A percentile compares a stretch with the other conserved stretches of the same genome.
phyloP scores from a whole-genome alignment of 148 eudicot genomes.

The Spergularia bocconei region DNA sequence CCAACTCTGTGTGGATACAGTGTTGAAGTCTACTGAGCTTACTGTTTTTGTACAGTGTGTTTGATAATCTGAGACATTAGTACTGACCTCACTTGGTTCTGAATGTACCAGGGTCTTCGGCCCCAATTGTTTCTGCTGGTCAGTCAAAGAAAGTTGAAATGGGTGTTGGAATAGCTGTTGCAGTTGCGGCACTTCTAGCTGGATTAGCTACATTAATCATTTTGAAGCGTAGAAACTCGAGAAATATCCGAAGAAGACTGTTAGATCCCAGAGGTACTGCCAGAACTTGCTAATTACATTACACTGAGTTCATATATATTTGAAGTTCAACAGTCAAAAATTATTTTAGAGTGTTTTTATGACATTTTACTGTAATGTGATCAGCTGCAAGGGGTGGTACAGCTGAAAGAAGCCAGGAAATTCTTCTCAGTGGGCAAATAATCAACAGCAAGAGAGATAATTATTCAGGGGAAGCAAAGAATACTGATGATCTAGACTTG shows the following conservation, averaged over 20 bases:
- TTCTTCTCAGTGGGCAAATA: constrained; percentile 22
- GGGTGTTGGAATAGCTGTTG: constrained; percentile 37
- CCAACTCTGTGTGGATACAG: no score
- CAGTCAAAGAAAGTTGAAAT: constrained; percentile 17
- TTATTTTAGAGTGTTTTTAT: neutral
- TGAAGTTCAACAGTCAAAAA: neutral
- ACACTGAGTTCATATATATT: neutral
- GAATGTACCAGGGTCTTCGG: constrained; percentile 13
- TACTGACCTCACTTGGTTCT: constrained; percentile 4
- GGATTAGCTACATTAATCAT: constrained; percentile 28
- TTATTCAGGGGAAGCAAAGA: constrained; percentile 29
- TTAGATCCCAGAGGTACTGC: constrained; percentile 35
- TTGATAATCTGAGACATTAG: neutral
- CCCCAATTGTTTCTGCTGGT: constrained; percentile 25
- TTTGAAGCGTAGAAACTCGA: constrained; percentile 29
- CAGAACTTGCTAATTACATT: neutral
- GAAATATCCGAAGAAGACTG: neutral
- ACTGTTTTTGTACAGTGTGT: no score
- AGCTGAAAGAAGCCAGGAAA: constrained; percentile 32
- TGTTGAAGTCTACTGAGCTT: no score
- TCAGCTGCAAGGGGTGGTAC: constrained; percentile 22
- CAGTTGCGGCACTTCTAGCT: constrained; percentile 27
- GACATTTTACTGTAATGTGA: neutral
- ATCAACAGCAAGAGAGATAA: constrained; percentile 27
- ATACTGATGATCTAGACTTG: constrained; percentile 32